Percentiles rank a stretch among this genome's conserved stretches.
phyloP scores from a whole-genome alignment of 1,284 basidiomycete species.

The Leccinum solheimii region DNA sequence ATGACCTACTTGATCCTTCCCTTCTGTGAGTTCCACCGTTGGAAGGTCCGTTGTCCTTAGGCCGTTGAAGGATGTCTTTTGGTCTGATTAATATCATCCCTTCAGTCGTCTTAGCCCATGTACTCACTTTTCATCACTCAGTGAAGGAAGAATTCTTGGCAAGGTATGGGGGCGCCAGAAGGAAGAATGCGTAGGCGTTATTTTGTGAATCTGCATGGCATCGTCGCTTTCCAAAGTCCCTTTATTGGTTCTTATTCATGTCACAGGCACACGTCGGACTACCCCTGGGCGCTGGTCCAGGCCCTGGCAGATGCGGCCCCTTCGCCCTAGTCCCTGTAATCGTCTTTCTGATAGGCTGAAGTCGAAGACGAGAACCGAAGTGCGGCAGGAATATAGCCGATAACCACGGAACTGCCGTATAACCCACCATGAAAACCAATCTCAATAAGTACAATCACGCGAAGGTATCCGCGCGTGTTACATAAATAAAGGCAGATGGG shows the following conservation, averaged over 20 bases:
- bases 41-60: background rate
- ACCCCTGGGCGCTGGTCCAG: background rate
- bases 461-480: no score
- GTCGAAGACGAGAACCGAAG: background rate
- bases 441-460: no score
- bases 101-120: background rate
- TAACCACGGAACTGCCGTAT: background rate
- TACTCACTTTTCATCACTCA: background rate
- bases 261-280: background rate
- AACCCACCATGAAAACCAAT: no score
- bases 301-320: background rate
- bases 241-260: background rate
- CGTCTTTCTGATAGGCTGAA: background rate
- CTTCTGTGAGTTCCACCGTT: background rate
- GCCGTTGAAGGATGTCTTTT: background rate
- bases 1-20: background rate
- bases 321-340: background rate
- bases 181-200: background rate
- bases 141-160: background rate
- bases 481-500: background rate
- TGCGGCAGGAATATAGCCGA: background rate
- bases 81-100: background rate
- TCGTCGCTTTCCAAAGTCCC: background rate
- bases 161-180: background rate
- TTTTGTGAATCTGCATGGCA: background rate